Conservation (phyloP, 78 protist genomes). For the slime mould (Dictyostelium discoideum) region dicty_2.7 NC_007090.3:5326501-5327000, state of each 20-base stretch:
- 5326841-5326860: constrained; percentile 19
- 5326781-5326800: no score
- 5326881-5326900: constrained; percentile 84
- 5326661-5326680: constrained; percentile 90
- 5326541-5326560: not conserved
- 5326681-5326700: no score
- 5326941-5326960: not conserved
- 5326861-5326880: constrained; percentile 54
- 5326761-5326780: no score
- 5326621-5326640: no score
- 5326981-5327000: not conserved
- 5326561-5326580: not conserved
- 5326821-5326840: no score
- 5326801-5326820: constrained; percentile 29
- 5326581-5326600: constrained; percentile 57
- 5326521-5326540: not conserved
- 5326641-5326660: no score
- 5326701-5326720: no score
- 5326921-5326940: constrained; percentile 38
- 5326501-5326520: not conserved
- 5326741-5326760: not conserved
- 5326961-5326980: not conserved
- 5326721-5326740: constrained; percentile 56
- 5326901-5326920: constrained; percentile 84
- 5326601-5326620: not conserved